Evolutionary conservation across 495 filamentous ascomycete species (phyloP), one percentile per base, ranked within the genome.

Genomic region (Penicillium roqueforti): DNA sequence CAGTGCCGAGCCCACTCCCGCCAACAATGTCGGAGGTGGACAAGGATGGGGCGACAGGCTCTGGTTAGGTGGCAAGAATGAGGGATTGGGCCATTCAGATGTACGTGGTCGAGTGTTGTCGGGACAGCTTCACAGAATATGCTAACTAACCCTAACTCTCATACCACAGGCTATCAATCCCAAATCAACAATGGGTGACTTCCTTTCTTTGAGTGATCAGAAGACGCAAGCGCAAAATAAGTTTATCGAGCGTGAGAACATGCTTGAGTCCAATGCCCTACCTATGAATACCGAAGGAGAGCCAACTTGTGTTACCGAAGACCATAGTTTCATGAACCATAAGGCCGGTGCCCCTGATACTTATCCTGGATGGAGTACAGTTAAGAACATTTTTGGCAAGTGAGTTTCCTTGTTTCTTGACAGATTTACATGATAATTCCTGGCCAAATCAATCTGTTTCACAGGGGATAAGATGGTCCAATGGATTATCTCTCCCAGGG

Each of bases 311-410:
- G 56, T 61, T 6, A 62, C 31, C 14, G 70, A 77, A 50, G 73
- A 76, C 49, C 68, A 69, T 47, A 68, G 56, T 23, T 76, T 75
- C 48, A 70, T 68, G 69, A 37, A 51, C 0, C 51, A 47, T 20
- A 70, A 66, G 45, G 67, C 74, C 6, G 73, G 74, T 9, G 58
- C 53, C 13, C 48, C 61, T 20, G 60, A 66, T 28, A 68, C 68
- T 9, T 62, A 68, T 53, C 68, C 70, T 38, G 74, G 73, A 1
- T 73, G 68, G 69, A 51, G 59, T 11, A 61, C 60, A 18, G 10
- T 67, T 44, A 64, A 65, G 45, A 56, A 54, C 51, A 31, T 64
- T 6, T 26, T 57, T 42, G 53, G 46, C 5, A 16, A 26, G 68
- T 74, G 55, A 61, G 68, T 58, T 19, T 40, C 10, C 31, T 31